Percentiles rank a stretch among this genome's conserved stretches.
Evolutionary conservation across 257 asterid species (phyloP).

Genomic region (Solanum infundibuliforme): DNA sequence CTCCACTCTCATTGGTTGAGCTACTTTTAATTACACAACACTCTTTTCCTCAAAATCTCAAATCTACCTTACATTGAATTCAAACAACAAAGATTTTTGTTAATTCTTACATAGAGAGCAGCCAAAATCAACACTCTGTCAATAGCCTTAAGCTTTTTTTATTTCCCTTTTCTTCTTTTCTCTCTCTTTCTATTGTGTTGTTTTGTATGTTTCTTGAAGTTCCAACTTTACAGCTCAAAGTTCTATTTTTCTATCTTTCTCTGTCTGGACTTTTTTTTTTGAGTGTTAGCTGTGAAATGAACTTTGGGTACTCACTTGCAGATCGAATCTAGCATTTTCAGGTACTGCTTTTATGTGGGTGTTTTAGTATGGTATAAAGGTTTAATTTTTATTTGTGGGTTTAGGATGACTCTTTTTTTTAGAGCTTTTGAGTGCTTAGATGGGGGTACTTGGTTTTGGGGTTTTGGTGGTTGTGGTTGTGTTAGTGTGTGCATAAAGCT

Average conservation of each 20-base stretch:
- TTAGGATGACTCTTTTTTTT: neutral
- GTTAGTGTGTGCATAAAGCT: neutral
- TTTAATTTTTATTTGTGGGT: neutral
- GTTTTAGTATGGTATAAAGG: neutral
- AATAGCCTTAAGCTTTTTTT: neutral
- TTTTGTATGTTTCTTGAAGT: neutral
- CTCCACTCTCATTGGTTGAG: slow-evolving; percentile 1
- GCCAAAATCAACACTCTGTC: neutral
- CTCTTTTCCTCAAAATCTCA: neutral
- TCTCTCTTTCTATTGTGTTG: neutral
- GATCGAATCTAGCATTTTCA: slow-evolving; percentile 4
- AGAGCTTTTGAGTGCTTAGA: neutral
- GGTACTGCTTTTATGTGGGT: neutral
- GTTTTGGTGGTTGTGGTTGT: neutral
- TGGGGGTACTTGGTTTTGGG: neutral
- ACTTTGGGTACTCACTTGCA: neutral
- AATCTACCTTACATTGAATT: neutral
- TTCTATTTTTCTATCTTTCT: neutral
- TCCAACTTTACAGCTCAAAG: neutral
- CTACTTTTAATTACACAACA: neutral
- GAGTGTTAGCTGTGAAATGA: neutral
- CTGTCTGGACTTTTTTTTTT: neutral
- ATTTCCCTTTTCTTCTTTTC: neutral
- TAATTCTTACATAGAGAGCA: neutral
- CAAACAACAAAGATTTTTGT: neutral